phyloP scores from a whole-genome alignment of 148 eudicot species.

The Vaccinium darrowii region DNA sequence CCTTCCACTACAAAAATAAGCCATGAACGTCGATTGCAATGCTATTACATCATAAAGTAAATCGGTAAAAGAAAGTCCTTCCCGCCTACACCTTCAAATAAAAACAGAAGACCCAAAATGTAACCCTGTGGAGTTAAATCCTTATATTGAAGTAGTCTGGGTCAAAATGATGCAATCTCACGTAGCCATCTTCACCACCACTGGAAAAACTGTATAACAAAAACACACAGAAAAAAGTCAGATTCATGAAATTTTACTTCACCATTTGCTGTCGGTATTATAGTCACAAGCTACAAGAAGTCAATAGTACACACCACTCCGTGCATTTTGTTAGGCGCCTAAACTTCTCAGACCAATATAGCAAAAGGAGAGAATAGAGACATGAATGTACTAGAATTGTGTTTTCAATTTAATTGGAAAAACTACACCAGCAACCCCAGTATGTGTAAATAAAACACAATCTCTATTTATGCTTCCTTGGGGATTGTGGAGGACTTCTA shows the following conservation, averaged over 20 bases:
- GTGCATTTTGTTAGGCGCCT: neutral
- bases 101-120: neutral
- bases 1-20: conserved; percentile 1
- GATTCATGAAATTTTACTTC: neutral
- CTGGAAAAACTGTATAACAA: conserved; percentile 61
- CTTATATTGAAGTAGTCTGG: conserved; percentile 71
- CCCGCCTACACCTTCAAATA: neutral
- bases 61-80: neutral
- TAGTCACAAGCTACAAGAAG: neutral
- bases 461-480: neutral
- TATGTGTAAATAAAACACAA: too few species aligned
- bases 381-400: neutral
- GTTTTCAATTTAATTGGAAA: neutral
- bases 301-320: neutral
- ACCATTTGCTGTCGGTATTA: neutral
- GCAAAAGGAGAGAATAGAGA: neutral
- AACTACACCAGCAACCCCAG: neutral
- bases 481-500: conserved; percentile 1
- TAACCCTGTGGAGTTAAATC: conserved; percentile 27
- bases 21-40: conserved; percentile 3
- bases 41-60: neutral
- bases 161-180: conserved; percentile 86
- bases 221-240: neutral
- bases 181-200: conserved; percentile 97
- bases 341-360: neutral